Evolutionary conservation across 352 stramenopile genomes (phyloP), one percentile per base, ranked within the genome.

Genomic region (Phytophthora pisi): DNA sequence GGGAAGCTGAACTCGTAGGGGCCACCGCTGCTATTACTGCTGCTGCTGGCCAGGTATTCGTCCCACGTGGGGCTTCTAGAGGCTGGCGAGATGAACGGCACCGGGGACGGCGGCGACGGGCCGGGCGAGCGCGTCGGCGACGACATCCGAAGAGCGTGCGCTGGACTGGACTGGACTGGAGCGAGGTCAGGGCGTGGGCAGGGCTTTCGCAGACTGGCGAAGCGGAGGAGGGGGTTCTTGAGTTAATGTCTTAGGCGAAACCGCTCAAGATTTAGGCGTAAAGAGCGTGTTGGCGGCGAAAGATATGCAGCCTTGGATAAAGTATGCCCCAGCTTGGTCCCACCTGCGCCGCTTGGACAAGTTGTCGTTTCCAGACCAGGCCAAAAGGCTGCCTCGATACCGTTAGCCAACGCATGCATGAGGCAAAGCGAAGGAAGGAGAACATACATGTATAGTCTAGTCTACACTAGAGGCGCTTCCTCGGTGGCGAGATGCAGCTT

Each of bases 21-120:
- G 45, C 28, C 46, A 23, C 18, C 28, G 28, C 36, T 42, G 11
- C 24, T 26, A 2, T 26, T 26, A 26, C 15, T 16, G 36, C 11
- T 43, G 16, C 8, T 62, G 36, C 16, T 64, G 34, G 46, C 30
- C 43, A 77, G 43, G 11, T 74, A 64, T 49, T 77, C 70, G 34
- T 77, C 66, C 70, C 66, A 77, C 15, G 40, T 74, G 50, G 60
- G 56, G 36, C 43, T 61, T 47, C 28, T 42, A 45, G 15, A 18
- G 2, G 42, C 20, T 57, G 55, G 18, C 20, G 51, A 8, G 10
- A 51, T 53, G 53, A 72, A 71, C 16, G 57, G 54, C n/a, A 61
- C 47, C 11, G 51, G 38, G 15, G 63, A 65, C 38, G 63, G 43
- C 30, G 58, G 51, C 34, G 53, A 61, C 49, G 52, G 36, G 58